Evolutionary conservation across 176 grass and related monocot species (phyloP), one percentile per base, ranked within the genome.

Genomic region (Olyra latifolia): DNA sequence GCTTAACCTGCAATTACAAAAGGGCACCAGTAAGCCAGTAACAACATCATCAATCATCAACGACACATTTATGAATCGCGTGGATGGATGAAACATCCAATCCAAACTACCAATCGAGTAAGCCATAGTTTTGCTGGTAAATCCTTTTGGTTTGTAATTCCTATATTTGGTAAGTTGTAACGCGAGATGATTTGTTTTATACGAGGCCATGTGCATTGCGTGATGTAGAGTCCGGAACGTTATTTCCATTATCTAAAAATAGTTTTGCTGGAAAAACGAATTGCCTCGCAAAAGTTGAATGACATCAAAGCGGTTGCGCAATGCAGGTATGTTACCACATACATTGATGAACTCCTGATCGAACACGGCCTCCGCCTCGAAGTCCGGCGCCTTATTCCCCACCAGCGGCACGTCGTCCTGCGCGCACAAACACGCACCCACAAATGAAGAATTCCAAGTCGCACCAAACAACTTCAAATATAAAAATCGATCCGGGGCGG

Each of bases 261-360:
- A 24, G 24, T 71, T 54, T 46, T 48, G 38, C 50, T 6, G 11
- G 52, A 3, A 8, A 53, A 32, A 40, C 1, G 19, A 46, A 46
- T 15, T 35, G 44, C 9, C 46, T 27, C 41, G 13, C 14, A 10
- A 47, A n/a, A 25, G 24, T 46, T 19, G 10, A 61, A 62, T 13
- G n/a, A 8, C 7, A 48, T 4, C 13, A 1, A 30, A 10, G 38
- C 5, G 4, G 0, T 14, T 41, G 45, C 9, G 4, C 43, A 49
- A 84, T 43, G 50, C 25, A 39, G 62, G 0, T 68, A 5, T 14
- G 25, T 0, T 59, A 77, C 12, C 35, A 23, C 48, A 14, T 85
- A 90, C 89, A 20, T 92, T 83, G 49, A 90, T 84, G 82, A 92
- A 96, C 57, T 91, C 92, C 80, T 94, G 92, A 69, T 94, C 89